Evolutionary conservation across 306 rosid genomes (phyloP).

Genomic region (Medicago arabica): DNA sequence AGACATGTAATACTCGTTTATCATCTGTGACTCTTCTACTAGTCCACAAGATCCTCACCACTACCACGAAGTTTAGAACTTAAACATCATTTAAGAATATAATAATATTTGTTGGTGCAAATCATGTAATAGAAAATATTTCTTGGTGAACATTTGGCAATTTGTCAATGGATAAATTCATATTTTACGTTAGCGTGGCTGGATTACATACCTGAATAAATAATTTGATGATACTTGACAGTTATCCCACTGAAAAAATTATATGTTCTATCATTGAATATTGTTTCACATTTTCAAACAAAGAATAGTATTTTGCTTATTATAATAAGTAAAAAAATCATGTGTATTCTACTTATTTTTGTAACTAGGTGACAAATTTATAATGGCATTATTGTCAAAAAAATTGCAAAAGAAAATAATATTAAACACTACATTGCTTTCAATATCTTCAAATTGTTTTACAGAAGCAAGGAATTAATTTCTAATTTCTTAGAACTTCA

Average conservation of each 20-base stretch:
- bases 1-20: slow-evolving; percentile 10
- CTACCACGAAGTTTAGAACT: background rate
- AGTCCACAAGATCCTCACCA: slow-evolving; percentile 5
- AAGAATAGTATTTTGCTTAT: slow-evolving; percentile 1
- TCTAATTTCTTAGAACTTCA: slow-evolving; percentile 29
- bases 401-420: background rate
- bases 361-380: background rate
- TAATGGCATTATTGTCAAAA: background rate
- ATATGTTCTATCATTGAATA: background rate
- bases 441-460: slow-evolving; percentile 10
- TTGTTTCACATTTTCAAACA: slow-evolving; percentile 22
- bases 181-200: slow-evolving; percentile 40
- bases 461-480: background rate
- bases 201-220: background rate
- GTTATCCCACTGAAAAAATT: slow-evolving; percentile 7
- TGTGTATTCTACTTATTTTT: background rate
- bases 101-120: slow-evolving; percentile 3
- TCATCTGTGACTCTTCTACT: background rate
- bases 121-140: slow-evolving; percentile 18
- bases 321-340: background rate
- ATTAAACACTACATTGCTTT: background rate
- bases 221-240: background rate
- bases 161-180: slow-evolving; percentile 33
- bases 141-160: background rate
- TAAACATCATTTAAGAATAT: slow-evolving; percentile 12